Conservation (phyloP, 2,329 filamentous ascomycete genomes). For the Dothistroma septosporum region DNA sequence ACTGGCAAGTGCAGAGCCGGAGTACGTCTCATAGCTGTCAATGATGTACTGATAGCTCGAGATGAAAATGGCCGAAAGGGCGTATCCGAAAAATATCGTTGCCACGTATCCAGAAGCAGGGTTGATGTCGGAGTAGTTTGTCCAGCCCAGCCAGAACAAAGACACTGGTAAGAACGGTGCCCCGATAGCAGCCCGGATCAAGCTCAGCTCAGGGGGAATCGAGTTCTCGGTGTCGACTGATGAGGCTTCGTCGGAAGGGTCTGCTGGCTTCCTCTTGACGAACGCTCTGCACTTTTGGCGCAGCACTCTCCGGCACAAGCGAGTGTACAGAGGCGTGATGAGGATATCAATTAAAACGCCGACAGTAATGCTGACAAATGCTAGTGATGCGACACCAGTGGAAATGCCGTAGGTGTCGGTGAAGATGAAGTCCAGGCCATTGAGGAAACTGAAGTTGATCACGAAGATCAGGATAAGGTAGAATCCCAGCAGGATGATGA, state of each 20-base stretch:
- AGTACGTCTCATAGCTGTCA: constrained; percentile 52
- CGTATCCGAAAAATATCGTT: constrained; percentile 49
- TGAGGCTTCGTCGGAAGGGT: neutral
- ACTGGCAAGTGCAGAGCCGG: constrained; percentile 46
- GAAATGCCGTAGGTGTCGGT: constrained; percentile 39
- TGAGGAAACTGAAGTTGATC: constrained; percentile 52
- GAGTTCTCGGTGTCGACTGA: neutral
- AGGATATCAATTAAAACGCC: constrained; percentile 39
- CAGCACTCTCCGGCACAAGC: constrained; percentile 14
- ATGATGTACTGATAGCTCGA: constrained; percentile 55
- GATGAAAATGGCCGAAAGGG: constrained; percentile 48
- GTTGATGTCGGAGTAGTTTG: constrained; percentile 38
- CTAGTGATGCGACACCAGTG: constrained; percentile 40
- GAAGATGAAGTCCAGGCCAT: constrained; percentile 51
- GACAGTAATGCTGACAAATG: constrained; percentile 44
- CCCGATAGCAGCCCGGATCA: constrained; percentile 13
- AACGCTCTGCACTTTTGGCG: constrained; percentile 10
- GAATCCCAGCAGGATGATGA: constrained; percentile 45
- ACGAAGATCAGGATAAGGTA: constrained; percentile 52
- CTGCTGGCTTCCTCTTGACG: constrained; percentile 7
- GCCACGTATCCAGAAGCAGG: constrained; percentile 50
- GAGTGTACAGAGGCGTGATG: constrained; percentile 31
- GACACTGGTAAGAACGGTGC: constrained; percentile 35
- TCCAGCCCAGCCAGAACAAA: constrained; percentile 52
- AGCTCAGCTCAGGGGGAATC: neutral